phyloP scores from a whole-genome alignment of 1,284 basidiomycete genomes.

The Austropuccinia psidii region DNA sequence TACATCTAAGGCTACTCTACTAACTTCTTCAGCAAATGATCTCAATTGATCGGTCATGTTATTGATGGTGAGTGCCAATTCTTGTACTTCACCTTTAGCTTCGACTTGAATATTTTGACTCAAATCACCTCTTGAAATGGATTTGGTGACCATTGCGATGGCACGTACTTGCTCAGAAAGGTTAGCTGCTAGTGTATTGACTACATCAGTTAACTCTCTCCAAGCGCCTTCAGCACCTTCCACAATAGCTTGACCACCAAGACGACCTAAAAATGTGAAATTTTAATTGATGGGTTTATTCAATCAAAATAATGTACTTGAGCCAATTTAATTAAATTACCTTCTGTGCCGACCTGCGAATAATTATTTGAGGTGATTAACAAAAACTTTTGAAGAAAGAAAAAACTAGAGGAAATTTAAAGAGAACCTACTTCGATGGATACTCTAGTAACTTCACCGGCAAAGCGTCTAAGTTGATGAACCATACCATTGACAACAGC shows the following conservation, averaged over 20 bases:
- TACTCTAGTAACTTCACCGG: conserved; percentile 88
- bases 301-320: not conserved
- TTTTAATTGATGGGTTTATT: conserved; percentile 61
- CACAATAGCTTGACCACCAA: conserved; percentile 88
- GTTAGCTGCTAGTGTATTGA: conserved; percentile 83
- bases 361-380: conserved; percentile 34
- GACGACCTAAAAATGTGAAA: conserved; percentile 65
- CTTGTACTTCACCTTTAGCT: conserved; percentile 89
- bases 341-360: conserved; percentile 10
- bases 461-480: conserved; percentile 58
- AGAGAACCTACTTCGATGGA: conserved; percentile 59
- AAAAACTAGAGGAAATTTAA: conserved; percentile 48
- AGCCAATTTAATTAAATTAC: not conserved
- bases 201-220: conserved; percentile 78
- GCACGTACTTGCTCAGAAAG: conserved; percentile 88
- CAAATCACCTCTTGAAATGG: conserved; percentile 89
- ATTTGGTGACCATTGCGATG: conserved; percentile 92
- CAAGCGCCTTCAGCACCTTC: conserved; percentile 89
- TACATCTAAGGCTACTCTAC: conserved; percentile 65
- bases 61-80: conserved; percentile 96
- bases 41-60: conserved; percentile 70
- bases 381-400: conserved; percentile 53
- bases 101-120: conserved; percentile 95
- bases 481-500: conserved; percentile 94
- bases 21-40: conserved; percentile 89